phyloP scores from a whole-genome alignment of 345 rosid species.

The Cardamine resedifolia region DNA sequence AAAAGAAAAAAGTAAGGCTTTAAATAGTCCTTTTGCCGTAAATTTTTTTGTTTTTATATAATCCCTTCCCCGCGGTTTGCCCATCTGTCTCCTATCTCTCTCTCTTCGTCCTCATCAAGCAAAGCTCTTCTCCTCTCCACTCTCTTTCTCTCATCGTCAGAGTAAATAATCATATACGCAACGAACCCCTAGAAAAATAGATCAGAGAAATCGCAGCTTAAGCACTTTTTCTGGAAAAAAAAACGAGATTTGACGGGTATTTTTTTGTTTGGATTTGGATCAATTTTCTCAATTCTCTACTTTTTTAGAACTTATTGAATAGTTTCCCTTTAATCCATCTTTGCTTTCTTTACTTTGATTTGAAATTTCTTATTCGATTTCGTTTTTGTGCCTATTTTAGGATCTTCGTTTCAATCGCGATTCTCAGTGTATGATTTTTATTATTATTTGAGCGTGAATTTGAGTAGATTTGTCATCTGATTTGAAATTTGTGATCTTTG shows the following conservation, averaged over 20 bases:
- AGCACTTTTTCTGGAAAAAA: background rate
- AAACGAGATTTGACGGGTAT: constrained; percentile 17
- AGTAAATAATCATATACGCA: constrained; percentile 5
- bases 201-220: constrained; percentile 4
- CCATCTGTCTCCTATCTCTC: constrained; percentile 22
- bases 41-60: background rate
- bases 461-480: constrained; percentile 8
- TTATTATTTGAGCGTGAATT: background rate
- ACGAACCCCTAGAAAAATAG: background rate
- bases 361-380: background rate
- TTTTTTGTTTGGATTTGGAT: background rate
- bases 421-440: background rate
- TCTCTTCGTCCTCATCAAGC: constrained; percentile 29
- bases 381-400: background rate
- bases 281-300: constrained; percentile 15
- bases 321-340: background rate
- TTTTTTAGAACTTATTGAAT: background rate
- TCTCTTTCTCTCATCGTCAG: constrained; percentile 23
- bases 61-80: constrained; percentile 34
- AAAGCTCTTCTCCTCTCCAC: constrained; percentile 26
- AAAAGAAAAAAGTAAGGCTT: too few species aligned
- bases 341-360: background rate
- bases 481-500: constrained; percentile 8
- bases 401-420: constrained; percentile 15
- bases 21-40: too few species aligned